Evolutionary conservation across 306 rosid genomes (phyloP), one percentile per base, ranked within the genome.

Genomic region (Corylus heterophylla): DNA sequence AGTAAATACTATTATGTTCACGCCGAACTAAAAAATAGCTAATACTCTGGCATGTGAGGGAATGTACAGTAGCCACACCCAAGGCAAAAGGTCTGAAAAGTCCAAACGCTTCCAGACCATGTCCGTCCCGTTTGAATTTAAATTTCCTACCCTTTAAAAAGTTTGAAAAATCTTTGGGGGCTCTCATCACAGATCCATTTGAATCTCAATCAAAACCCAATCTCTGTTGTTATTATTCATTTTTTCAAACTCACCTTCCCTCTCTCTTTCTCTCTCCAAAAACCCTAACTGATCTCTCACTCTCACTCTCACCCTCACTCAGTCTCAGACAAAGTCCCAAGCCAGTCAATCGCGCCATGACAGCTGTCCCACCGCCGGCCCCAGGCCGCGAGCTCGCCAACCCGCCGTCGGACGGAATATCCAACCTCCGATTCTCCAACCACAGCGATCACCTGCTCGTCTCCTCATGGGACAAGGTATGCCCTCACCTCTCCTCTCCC

Each of bases 381-480:
- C 84, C 95, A 8, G 98, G 99, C 76, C 89, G 90, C 63, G 98
- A 95, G 85, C 88, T 95, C 66, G 52, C 87, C 14, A 87, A 84
- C 20, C 99, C 97, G 10, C 98, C 99, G 0, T 75, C 96, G 39
- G 99, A 95, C 84, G 99, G 99, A 54, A 83, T 95, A 82, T 89
- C 99, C 12, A 95, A 95, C 83, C 88, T 95, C 69, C 94, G 98
- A 1, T 93, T 93, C 85, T 95, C 99, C 51, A 95, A 92, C 59
- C 95, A 92, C 85, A 90, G 89, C 74, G 98, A 95, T 76, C 89
- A 89, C 73, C 85, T 95, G 1, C 94, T 95, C 17, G 98, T 95
- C 45, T 95, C 98, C 59, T 95, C 98, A 0, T 95, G 98, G 98
- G 98, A 95, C 54, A 95, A 95, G 98, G 97, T 92, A 78, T 20